These are phyloP conservation scores for Plasmopara muralis DNA, from an alignment of 352 stramenopile genomes.

Conservation along the genomic window DNA sequence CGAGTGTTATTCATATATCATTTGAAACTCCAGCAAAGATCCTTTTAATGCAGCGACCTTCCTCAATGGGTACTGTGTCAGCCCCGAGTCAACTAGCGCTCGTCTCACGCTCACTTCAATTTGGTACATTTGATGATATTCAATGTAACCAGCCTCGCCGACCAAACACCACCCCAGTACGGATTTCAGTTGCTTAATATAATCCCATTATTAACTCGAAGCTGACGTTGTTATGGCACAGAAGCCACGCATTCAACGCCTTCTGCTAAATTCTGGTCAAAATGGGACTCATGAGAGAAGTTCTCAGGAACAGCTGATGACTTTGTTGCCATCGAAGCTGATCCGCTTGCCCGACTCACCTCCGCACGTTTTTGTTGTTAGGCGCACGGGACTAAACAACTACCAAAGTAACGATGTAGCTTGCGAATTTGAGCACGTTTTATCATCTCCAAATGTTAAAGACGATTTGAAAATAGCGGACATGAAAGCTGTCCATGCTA, in stretches of 20 bases:
- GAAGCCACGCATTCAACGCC: slow-evolving; percentile 38
- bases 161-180: slow-evolving; percentile 36
- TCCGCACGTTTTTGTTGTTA: slow-evolving; percentile 14
- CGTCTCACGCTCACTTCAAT: slow-evolving; percentile 18
- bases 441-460: background rate
- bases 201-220: background rate
- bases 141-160: slow-evolving; percentile 15
- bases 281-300: slow-evolving; percentile 8
- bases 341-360: slow-evolving; percentile 52
- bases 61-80: background rate
- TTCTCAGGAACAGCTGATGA: slow-evolving; percentile 1
- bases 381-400: background rate
- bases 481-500: no score
- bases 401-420: background rate
- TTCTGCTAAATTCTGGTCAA: slow-evolving; percentile 27
- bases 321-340: slow-evolving; percentile 27
- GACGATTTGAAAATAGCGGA: no score
- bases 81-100: slow-evolving; percentile 1
- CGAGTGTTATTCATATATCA: background rate
- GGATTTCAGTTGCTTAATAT: background rate
- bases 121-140: slow-evolving; percentile 1
- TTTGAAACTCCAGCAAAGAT: background rate
- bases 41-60: background rate
- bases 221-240: slow-evolving; percentile 10
- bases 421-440: background rate